phyloP scores from a whole-genome alignment of 441 rosid species.

The Populus trichocarpa region DNA sequence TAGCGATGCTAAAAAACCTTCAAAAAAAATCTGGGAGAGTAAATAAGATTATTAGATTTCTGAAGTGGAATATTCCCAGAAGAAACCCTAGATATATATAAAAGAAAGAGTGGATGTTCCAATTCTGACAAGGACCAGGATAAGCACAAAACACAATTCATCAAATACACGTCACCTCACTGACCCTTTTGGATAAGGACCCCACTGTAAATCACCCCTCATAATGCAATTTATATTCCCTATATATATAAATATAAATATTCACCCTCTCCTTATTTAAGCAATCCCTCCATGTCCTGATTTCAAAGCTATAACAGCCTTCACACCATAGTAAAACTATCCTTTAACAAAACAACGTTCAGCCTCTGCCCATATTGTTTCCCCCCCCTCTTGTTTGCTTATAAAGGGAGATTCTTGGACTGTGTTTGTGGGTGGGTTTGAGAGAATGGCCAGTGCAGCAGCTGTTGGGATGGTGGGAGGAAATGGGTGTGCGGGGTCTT shows the following conservation, averaged over 20 bases:
- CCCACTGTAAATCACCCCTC: not conserved
- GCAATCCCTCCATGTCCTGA: not conserved
- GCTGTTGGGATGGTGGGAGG: conserved; percentile 33
- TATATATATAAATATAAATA: too few relatives aligned
- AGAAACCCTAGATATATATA: not conserved
- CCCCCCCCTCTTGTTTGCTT: not conserved
- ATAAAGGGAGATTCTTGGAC: not conserved
- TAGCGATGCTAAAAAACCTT: not conserved
- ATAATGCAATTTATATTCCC: not conserved
- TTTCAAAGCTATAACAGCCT: not conserved
- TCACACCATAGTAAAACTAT: not conserved
- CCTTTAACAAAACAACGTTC: not conserved
- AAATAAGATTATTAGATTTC: not conserved
- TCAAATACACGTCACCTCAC: conserved; percentile 11
- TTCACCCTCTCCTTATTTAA: not conserved
- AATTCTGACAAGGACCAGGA: not conserved
- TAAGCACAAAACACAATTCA: conserved; percentile 1
- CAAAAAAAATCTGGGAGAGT: not conserved
- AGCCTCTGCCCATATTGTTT: not conserved
- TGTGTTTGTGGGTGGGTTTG: not conserved
- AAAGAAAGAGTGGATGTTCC: not conserved
- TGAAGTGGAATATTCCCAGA: not conserved
- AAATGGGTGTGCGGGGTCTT: conserved; percentile 23
- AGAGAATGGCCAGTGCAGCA: conserved; percentile 22
- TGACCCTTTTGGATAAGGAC: conserved; percentile 17